Percentiles rank a stretch among this genome's conserved stretches.
These are phyloP conservation scores for Pezizomycotina sp. DNA, from an alignment of 2,329 filamentous ascomycete genomes.

Conservation along the genomic window DNA sequence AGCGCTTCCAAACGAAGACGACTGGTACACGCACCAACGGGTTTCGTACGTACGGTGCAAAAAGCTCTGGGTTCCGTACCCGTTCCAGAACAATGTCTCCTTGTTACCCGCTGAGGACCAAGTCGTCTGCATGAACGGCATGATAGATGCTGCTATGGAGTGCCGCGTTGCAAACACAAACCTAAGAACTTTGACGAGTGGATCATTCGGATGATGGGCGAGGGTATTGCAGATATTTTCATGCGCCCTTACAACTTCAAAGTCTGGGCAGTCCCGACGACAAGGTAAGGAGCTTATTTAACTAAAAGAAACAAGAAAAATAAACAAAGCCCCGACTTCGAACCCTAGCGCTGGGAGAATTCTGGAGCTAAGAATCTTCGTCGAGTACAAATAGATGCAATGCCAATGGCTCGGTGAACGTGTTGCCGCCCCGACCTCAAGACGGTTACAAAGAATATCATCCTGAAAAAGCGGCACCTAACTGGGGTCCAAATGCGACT, in stretches of 20 bases:
- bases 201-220: constrained; percentile 82
- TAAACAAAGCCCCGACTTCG: constrained; percentile 3
- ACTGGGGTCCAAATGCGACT: constrained; percentile 95
- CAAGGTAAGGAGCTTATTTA: constrained; percentile 67
- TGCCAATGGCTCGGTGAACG: constrained; percentile 96
- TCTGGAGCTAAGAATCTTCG: not conserved
- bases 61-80: constrained; percentile 91
- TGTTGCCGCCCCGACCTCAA: constrained; percentile 96
- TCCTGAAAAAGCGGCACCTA: constrained; percentile 87
- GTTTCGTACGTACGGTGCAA: constrained; percentile 99
- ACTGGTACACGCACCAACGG: constrained; percentile 96
- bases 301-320: not conserved
- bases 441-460: constrained; percentile 79
- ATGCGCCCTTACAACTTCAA: constrained; percentile 99
- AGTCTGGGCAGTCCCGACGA: constrained; percentile 97
- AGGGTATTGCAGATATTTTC: constrained; percentile 82
- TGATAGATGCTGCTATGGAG: constrained; percentile 88
- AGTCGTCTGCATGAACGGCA: constrained; percentile 79
- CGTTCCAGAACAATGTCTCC: constrained; percentile 99
- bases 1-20: constrained; percentile 78
- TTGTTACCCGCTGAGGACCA: constrained; percentile 96
- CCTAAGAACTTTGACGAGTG: constrained; percentile 96
- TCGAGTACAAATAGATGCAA: constrained; percentile 59
- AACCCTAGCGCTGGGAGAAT: too few species aligned
- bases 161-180: constrained; percentile 76